Conservation (phyloP, 176 grass and related monocot genomes). For the Zizania latifolia region DNA sequence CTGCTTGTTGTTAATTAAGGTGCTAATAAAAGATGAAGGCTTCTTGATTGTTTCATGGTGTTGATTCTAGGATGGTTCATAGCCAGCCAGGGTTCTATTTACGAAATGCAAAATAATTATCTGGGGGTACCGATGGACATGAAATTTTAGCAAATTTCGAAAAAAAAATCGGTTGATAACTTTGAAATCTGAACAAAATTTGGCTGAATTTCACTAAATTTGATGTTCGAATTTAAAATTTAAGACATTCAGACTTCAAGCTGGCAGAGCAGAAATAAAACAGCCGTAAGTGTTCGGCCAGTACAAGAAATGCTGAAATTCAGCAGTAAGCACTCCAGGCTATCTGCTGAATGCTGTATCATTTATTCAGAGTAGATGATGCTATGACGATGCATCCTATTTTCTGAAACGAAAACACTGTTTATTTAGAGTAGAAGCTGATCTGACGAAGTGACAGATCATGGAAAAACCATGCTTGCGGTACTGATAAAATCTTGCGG, state of each 20-base stretch:
- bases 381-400: not conserved
- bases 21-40: not conserved
- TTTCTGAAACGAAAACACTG: not conserved
- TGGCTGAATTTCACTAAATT: too few relatives aligned
- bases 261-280: not conserved
- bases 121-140: too few relatives aligned
- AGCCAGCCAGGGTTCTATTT: too few relatives aligned
- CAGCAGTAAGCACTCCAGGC: not conserved
- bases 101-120: too few relatives aligned
- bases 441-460: not conserved
- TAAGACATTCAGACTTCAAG: not conserved
- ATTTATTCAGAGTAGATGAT: not conserved
- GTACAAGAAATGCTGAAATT: too few relatives aligned
- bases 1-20: too few relatives aligned
- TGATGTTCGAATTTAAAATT: too few relatives aligned
- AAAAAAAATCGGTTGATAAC: too few relatives aligned
- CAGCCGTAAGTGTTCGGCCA: too few relatives aligned
- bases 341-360: not conserved
- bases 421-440: not conserved
- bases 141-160: too few relatives aligned
- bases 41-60: not conserved
- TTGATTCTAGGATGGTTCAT: too few relatives aligned
- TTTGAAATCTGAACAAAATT: too few relatives aligned
- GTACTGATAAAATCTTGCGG: not conserved
- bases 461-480: not conserved